Evolutionary conservation across 225 moss, liverwort and hornwort genomes (phyloP), one percentile per base, ranked within the genome.

Genomic region (Anthoceros angustus): DNA sequence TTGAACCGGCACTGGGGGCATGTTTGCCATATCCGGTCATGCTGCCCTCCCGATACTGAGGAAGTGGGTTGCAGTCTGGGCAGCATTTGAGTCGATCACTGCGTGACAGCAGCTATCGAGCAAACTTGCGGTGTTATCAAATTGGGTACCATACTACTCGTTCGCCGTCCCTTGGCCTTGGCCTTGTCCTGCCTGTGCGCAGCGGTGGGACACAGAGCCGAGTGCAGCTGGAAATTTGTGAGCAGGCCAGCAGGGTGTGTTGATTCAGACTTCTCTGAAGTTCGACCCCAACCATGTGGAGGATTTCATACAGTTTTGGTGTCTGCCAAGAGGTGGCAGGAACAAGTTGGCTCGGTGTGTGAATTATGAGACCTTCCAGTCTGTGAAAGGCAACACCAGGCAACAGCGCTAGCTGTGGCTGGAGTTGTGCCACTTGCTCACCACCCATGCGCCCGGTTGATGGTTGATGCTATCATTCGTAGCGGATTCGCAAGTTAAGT

Each of bases 331-430:
- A 73, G 85, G 24, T 98, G 91, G 91, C 95, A 91, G 78, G 95
- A 98, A 88, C 74, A 84, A 86, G 65, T 66, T 98, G 62, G 82
- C 95, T 10, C 80, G 80, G 76, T 82, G 91, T 70, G 72, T 91
- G 10, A 98, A 98, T 32, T 88, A 98, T 48, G 85, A 84, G 67
- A 80, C 63, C 9, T 98, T 98, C 50, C 80, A 78, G 63, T 98
- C 91, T 20, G 82, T 85, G 5, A n/a, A 85, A 67, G 91, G 88
- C 32, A 98, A 91, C 75, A 86, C 95, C 1, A 74, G 91, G 24
- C 95, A 98, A n/a, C n/a, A n/a, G n/a, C n/a, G n/a, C 70, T 78
- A 98, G 75, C 85, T 98, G 9, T 98, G 91, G 91, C 77, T 98
- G 70, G 83, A 78, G 71, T 77, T 98, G 61, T 98, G 91, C 69